These are phyloP conservation scores for Colletotrichum sp. DNA, from an alignment of 2,329 filamentous ascomycete species.

Conservation along the genomic window DNA sequence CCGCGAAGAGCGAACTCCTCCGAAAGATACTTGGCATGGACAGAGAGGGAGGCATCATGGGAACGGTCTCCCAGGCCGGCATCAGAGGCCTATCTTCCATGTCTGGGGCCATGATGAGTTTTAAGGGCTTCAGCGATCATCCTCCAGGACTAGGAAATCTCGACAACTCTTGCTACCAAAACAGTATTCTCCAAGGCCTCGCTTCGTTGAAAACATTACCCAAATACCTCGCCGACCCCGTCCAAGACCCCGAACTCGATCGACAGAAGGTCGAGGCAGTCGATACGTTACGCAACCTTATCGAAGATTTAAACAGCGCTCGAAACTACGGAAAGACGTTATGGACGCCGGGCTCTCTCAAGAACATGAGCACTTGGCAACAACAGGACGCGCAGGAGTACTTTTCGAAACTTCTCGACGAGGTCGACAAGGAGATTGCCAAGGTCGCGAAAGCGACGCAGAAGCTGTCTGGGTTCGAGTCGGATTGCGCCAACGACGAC, in stretches of 20 bases:
- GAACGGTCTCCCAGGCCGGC: conserved; percentile 62
- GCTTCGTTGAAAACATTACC: conserved; percentile 76
- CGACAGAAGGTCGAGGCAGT: conserved; percentile 24
- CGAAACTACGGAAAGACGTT: conserved; percentile 76
- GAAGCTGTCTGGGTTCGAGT: conserved; percentile 43
- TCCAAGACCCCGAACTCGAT: conserved; percentile 26
- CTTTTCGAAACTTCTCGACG: conserved; percentile 86
- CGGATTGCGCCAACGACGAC: conserved; percentile 44
- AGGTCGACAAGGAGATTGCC: conserved; percentile 78
- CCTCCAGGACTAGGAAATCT: conserved; percentile 83
- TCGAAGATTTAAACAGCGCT: conserved; percentile 72
- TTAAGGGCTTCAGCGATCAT: conserved; percentile 44
- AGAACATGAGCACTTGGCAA: conserved; percentile 93
- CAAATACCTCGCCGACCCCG: conserved; percentile 63
- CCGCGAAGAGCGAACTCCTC: conserved; percentile 69
- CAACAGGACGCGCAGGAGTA: conserved; percentile 99
- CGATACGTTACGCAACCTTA: conserved; percentile 64
- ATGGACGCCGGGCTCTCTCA: conserved; percentile 82
- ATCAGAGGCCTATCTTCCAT: conserved; percentile 60
- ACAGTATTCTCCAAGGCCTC: conserved; percentile 88
- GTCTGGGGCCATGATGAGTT: conserved; percentile 46
- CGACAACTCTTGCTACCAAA: conserved; percentile 98
- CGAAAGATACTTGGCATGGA: conserved; percentile 67
- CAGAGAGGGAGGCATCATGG: conserved; percentile 56
- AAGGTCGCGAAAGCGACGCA: conserved; percentile 45